Evolutionary conservation across 805 yeast species (phyloP), one percentile per base, ranked within the genome.

Genomic region (Yarrowia porcina): DNA sequence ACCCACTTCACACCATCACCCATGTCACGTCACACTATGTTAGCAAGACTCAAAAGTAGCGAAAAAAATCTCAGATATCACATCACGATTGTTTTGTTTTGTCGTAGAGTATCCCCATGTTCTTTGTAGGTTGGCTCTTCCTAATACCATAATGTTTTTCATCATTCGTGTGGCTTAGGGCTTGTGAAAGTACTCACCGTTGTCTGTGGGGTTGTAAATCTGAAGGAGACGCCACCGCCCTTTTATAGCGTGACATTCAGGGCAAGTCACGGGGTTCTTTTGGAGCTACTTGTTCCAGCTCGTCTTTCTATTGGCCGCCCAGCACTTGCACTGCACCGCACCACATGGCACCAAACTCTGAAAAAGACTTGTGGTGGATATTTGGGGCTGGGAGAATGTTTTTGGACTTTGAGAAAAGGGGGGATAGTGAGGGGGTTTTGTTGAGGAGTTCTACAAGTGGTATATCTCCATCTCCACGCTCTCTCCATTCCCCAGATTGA

Each of bases 121-220:
- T 49, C 38, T 61, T 61, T 17, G 42, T 49, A 28, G 50, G 61
- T 38, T 61, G 63, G 42, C 44, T 49, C 61, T 47, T 54, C 59
- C 42, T 50, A 49, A 28, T 52, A 47, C 61, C 44, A 47, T 47
- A 45, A 60, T 49, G 63, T 42, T 42, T 32, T 33, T 36, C 42
- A 49, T 49, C 56, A 36, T 60, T 21, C 27, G 49, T 45, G 62
- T 39, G 56, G 11, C 12, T 11, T 10, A 7, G 23, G 10, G 23
- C 25, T 2, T n/a, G 4, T 11, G 17, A 9, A 18, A 12, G 33
- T 52, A 52, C 59, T 52, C 41, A 52, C 59, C 23, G 44, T 36
- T 36, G 11, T 6, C 11, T 33, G 8, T 25, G 36, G 15, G 44
- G 17, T 36, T n/a, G 21, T 2, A 23, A 25, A 52, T 6, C 36